Conservation (phyloP, 148 eudicot genomes). For the Rhododendron kiyosumense region DNA sequence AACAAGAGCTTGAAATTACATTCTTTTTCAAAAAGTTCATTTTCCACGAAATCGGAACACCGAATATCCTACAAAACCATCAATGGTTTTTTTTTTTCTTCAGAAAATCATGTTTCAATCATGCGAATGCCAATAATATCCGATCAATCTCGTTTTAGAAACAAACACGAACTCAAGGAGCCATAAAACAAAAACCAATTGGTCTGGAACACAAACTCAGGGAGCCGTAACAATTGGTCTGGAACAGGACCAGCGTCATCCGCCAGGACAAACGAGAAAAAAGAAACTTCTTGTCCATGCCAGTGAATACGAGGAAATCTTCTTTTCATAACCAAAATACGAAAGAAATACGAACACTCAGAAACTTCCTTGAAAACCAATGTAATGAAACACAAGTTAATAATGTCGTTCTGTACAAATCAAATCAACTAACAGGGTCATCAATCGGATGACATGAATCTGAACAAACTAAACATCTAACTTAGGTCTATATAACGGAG, state of each 20-base stretch:
- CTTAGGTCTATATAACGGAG: slow-evolving; percentile 23
- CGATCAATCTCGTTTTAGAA: not conserved
- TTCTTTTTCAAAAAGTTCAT: no score
- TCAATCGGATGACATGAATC: slow-evolving; percentile 3
- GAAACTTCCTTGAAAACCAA: slow-evolving; percentile 4
- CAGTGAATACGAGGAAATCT: not conserved
- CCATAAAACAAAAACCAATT: not conserved
- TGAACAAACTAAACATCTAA: not conserved
- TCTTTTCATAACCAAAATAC: not conserved
- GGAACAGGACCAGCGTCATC: not conserved
- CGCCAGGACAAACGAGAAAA: not conserved
- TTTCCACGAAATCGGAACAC: no score
- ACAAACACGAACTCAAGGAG: no score
- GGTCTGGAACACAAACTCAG: not conserved
- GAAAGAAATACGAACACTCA: not conserved
- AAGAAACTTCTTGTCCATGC: not conserved
- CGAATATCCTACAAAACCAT: no score
- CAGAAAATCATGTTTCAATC: not conserved
- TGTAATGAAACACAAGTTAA: not conserved
- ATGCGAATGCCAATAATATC: no score
- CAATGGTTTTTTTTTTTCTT: not conserved
- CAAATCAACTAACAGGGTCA: slow-evolving; percentile 5
- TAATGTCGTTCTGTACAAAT: slow-evolving; percentile 1
- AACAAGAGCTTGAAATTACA: no score
- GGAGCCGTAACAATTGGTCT: not conserved